Evolutionary conservation across 2,329 filamentous ascomycete genomes (phyloP).

Genomic region (Claviceps digitariae): DNA sequence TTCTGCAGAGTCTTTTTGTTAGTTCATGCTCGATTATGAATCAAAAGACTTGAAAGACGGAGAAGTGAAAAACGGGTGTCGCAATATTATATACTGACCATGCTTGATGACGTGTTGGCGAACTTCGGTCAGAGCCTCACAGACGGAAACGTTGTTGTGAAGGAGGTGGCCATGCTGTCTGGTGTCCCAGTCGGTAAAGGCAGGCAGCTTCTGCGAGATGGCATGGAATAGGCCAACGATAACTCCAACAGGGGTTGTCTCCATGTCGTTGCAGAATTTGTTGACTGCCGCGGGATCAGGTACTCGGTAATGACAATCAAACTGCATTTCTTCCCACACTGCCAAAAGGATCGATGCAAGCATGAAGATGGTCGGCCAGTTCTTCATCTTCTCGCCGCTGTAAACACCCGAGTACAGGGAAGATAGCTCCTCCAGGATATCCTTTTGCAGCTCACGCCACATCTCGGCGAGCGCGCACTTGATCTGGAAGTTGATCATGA

Average conservation of each 20-base stretch:
- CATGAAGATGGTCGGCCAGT: conserved; percentile 99
- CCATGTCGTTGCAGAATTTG: conserved; percentile 96
- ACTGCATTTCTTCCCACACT: conserved; percentile 98
- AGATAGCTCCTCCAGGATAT: conserved; percentile 88
- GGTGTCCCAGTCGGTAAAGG: conserved; percentile 90
- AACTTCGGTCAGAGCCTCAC: conserved; percentile 93
- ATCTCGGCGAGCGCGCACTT: conserved; percentile 94
- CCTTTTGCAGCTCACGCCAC: conserved; percentile 96
- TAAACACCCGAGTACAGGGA: conserved; percentile 93
- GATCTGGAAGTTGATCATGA: conserved; percentile 99
- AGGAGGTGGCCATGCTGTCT: conserved; percentile 80
- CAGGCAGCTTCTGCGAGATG: conserved; percentile 90
- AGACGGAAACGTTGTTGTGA: conserved; percentile 82
- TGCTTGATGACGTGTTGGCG: conserved; percentile 84
- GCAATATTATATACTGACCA: conserved; percentile 46
- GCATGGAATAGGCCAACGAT: conserved; percentile 95
- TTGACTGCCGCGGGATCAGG: conserved; percentile 72
- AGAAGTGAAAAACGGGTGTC: neutral
- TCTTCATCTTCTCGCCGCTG: conserved; percentile 92
- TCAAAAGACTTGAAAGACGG: neutral
- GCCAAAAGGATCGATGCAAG: conserved; percentile 82
- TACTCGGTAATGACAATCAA: conserved; percentile 91
- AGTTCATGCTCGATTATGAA: conserved; percentile 6
- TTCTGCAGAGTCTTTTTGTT: conserved; percentile 41
- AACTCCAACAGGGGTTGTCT: conserved; percentile 86